Evolutionary conservation across 768 basidiomycete species (phyloP).

Genomic region (Phaffia australis): DNA sequence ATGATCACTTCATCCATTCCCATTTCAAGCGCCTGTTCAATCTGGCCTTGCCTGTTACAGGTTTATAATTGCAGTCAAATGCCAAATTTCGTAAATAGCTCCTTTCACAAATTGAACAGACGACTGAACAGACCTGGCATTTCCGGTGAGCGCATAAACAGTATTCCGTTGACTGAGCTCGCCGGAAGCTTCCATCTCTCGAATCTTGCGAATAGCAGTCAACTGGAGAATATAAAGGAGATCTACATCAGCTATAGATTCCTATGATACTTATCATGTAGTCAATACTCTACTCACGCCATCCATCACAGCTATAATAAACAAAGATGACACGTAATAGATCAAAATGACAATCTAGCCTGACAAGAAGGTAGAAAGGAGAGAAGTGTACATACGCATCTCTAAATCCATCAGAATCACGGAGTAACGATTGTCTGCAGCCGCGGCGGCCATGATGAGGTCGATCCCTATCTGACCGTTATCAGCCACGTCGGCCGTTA

Average conservation of each 20-base stretch:
- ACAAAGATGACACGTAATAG: not conserved
- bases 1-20: slow-evolving; percentile 35
- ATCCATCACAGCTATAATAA: slow-evolving; percentile 1
- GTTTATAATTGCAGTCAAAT: not conserved
- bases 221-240: not conserved
- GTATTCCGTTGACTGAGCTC: not conserved
- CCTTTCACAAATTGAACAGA: no score
- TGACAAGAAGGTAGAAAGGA: not conserved
- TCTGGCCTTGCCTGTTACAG: slow-evolving; percentile 24
- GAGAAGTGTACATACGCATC: no score
- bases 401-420: slow-evolving; percentile 16
- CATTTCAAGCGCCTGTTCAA: slow-evolving; percentile 29
- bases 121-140: slow-evolving; percentile 24
- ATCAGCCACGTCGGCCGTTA: not conserved
- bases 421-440: not conserved
- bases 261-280: not conserved
- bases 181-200: slow-evolving; percentile 24
- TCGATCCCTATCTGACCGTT: slow-evolving; percentile 12
- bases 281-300: not conserved
- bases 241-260: not conserved
- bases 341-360: no score
- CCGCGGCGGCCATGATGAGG: not conserved
- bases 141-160: slow-evolving; percentile 33
- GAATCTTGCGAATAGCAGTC: slow-evolving; percentile 25
- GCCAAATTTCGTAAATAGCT: no score